Percentiles rank a stretch among this genome's conserved stretches.
Evolutionary conservation across 2,329 filamentous ascomycete species (phyloP).

Genomic region (Ceratocystis lukuohia): DNA sequence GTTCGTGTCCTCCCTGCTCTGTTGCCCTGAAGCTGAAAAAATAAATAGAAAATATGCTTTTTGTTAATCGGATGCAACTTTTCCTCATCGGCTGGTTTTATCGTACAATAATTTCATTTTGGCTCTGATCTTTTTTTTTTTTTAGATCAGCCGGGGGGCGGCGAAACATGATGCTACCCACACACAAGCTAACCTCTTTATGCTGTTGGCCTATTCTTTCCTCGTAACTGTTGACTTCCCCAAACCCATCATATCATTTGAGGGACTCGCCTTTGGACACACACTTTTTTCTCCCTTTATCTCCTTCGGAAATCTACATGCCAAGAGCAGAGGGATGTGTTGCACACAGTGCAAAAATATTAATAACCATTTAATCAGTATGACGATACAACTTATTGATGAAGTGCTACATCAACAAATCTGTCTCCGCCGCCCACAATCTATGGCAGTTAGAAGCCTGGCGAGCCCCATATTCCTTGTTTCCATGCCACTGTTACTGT

Average conservation of each 20-base stretch:
- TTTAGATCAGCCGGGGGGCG: background rate
- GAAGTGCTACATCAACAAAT: background rate
- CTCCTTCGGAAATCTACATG: conserved; percentile 1
- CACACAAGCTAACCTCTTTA: background rate
- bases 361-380: background rate
- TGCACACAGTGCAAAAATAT: background rate
- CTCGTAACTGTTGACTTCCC: background rate
- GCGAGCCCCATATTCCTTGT: background rate
- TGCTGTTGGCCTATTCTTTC: conserved; percentile 5
- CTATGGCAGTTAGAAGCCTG: background rate
- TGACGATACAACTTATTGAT: background rate
- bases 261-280: background rate
- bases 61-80: background rate
- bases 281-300: background rate
- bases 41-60: background rate
- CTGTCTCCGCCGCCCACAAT: background rate
- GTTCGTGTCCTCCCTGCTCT: background rate
- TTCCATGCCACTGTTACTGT: background rate
- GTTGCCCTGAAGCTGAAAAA: background rate
- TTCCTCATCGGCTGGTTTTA: background rate
- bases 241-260: background rate
- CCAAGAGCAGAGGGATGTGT: background rate
- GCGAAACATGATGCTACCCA: background rate
- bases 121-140: background rate
- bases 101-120: background rate